Evolutionary conservation across 2,329 filamentous ascomycete genomes (phyloP).

Genomic region (Trichoderma atroviride): DNA sequence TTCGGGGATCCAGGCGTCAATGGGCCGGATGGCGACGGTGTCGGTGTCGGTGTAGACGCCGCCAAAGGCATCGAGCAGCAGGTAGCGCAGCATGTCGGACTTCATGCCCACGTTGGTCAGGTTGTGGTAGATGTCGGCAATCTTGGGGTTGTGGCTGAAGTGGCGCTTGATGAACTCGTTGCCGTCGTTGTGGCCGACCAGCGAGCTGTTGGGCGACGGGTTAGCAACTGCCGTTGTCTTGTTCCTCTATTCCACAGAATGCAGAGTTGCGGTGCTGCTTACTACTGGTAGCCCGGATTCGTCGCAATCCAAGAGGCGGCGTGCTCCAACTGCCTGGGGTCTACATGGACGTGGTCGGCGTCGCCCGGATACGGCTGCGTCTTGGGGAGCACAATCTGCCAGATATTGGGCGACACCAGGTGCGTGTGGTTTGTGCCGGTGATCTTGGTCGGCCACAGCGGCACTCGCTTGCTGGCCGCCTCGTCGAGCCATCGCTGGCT

Average conservation of each 20-base stretch:
- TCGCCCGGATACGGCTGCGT: not conserved
- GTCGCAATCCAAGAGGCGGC: conserved; percentile 22
- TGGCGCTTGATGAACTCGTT: conserved; percentile 33
- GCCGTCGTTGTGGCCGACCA: conserved; percentile 34
- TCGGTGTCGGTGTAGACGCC: conserved; percentile 63
- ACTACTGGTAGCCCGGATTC: conserved; percentile 22
- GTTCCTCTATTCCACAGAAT: not conserved
- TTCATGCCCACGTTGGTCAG: conserved; percentile 34
- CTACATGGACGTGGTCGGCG: not conserved
- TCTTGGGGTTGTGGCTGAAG: conserved; percentile 25
- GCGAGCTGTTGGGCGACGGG: conserved; percentile 27
- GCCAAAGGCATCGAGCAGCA: conserved; percentile 37
- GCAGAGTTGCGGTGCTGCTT: not conserved
- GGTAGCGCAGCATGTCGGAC: conserved; percentile 38
- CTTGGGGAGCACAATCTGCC: conserved; percentile 25
- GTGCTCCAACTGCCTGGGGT: conserved; percentile 3
- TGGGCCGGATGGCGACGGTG: conserved; percentile 56
- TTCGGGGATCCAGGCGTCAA: conserved; percentile 41
- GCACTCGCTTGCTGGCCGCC: not conserved
- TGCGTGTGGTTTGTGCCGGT: not conserved
- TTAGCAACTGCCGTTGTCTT: not conserved
- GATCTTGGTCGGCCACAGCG: not conserved
- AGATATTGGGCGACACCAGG: conserved; percentile 17
- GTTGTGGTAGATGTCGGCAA: conserved; percentile 32
- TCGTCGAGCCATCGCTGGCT: not conserved